Conservation (phyloP, 2,329 filamentous ascomycete species). For the Sporothrix brunneoviolacea region DNA sequence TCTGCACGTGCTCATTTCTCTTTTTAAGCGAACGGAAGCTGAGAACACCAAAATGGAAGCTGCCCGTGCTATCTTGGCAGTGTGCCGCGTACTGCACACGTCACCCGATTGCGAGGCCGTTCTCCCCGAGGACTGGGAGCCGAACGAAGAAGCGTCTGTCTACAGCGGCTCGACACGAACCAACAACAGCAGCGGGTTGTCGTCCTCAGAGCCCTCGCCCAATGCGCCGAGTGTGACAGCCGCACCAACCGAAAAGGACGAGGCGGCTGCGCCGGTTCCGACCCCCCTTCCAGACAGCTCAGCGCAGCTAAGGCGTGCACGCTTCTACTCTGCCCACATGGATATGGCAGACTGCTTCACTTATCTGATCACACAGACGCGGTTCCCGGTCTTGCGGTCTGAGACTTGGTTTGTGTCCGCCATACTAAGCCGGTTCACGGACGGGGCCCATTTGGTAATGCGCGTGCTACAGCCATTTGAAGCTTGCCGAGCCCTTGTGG, state of each 20-base stretch:
- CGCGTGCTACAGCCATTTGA: constrained; percentile 36
- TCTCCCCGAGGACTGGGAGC: constrained; percentile 29
- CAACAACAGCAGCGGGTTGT: constrained; percentile 2
- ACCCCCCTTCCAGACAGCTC: not conserved
- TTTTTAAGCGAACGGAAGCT: constrained; percentile 39
- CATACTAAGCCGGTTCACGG: constrained; percentile 47
- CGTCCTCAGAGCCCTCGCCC: not conserved
- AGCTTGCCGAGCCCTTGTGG: constrained; percentile 38
- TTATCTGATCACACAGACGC: constrained; percentile 49
- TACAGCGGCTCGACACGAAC: not conserved
- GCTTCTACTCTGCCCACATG: constrained; percentile 41
- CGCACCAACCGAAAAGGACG: not conserved
- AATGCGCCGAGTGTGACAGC: not conserved
- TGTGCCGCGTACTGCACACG: constrained; percentile 51
- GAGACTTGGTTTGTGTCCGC: constrained; percentile 59
- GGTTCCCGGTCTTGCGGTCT: constrained; percentile 52
- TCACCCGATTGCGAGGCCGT: constrained; percentile 15
- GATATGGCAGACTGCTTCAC: constrained; percentile 37
- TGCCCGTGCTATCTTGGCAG: constrained; percentile 43
- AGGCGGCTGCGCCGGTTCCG: constrained; percentile 13
- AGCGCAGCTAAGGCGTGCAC: constrained; percentile 18
- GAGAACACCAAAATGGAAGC: constrained; percentile 55
- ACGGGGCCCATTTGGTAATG: constrained; percentile 42
- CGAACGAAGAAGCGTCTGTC: constrained; percentile 22
- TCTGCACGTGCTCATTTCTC: constrained; percentile 32